Percentiles rank a stretch among this genome's conserved stretches.
Evolutionary conservation across 2,329 filamentous ascomycete species (phyloP).

Genomic region (Cladophialophora exuberans): DNA sequence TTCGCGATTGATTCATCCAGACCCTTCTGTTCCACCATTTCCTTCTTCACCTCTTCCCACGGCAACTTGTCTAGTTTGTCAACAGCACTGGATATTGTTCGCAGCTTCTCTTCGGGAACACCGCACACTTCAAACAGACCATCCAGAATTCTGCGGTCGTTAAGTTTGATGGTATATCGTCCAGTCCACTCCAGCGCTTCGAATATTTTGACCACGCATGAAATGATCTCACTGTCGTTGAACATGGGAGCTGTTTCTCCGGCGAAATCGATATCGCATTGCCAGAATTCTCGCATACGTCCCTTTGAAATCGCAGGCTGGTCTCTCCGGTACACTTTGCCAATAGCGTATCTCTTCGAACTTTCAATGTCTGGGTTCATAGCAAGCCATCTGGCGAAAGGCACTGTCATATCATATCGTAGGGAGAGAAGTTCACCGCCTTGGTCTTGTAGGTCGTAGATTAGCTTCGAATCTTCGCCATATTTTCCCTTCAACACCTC

Average conservation of each 20-base stretch:
- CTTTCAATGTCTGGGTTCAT: slow-evolving; percentile 82
- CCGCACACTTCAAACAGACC: slow-evolving; percentile 90
- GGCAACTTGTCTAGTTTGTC: slow-evolving; percentile 95
- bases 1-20: slow-evolving; percentile 77
- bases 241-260: slow-evolving; percentile 80
- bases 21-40: slow-evolving; percentile 93
- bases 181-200: slow-evolving; percentile 74
- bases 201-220: slow-evolving; percentile 84
- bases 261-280: slow-evolving; percentile 96
- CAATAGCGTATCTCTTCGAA: slow-evolving; percentile 94
- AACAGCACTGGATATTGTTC: slow-evolving; percentile 87
- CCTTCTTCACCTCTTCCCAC: slow-evolving; percentile 85
- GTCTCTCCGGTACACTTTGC: slow-evolving; percentile 84
- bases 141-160: slow-evolving; percentile 92
- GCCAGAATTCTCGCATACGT: slow-evolving; percentile 93
- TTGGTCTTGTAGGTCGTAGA: slow-evolving; percentile 87
- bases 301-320: slow-evolving; percentile 88
- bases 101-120: slow-evolving; percentile 82
- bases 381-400: slow-evolving; percentile 88
- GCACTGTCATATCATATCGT: slow-evolving; percentile 85
- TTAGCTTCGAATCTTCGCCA: slow-evolving; percentile 89
- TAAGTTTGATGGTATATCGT: slow-evolving; percentile 85
- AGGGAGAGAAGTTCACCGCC: slow-evolving; percentile 82
- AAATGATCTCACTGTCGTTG: slow-evolving; percentile 85
- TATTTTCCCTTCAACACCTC: slow-evolving; percentile 89